Evolutionary conservation across 192 early-diverging fungal genomes (phyloP).

Genomic region (Rhizophagus clarus): DNA sequence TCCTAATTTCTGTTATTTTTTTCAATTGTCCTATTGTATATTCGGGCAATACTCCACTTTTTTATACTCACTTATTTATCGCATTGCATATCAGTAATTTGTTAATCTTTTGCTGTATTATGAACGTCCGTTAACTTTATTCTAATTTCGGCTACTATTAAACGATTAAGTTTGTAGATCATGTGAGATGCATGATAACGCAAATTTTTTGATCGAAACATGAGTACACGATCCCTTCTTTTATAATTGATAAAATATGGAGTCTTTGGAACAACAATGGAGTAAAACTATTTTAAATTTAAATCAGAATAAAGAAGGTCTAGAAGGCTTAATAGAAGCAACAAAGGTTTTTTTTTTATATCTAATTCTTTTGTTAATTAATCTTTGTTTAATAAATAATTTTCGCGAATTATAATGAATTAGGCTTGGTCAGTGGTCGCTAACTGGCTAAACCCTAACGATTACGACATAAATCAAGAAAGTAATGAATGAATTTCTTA

Average conservation of each 20-base stretch:
- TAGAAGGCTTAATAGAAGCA: neutral
- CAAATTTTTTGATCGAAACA: neutral
- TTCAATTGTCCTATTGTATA: neutral
- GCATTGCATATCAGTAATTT: neutral
- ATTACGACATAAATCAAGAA: neutral
- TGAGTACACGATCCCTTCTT: no score
- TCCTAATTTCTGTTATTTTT: neutral
- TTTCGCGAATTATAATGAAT: neutral
- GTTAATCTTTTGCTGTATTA: neutral
- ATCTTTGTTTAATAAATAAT: neutral
- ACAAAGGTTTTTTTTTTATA: neutral
- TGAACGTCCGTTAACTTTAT: no score
- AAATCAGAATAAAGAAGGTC: neutral
- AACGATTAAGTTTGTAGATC: neutral
- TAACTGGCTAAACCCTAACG: neutral
- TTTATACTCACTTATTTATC: neutral
- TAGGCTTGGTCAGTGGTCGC: neutral
- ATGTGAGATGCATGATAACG: neutral
- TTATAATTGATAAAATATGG: neutral
- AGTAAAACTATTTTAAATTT: neutral
- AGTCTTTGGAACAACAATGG: conserved; percentile 1
- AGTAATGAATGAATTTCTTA: neutral
- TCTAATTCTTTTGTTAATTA: neutral
- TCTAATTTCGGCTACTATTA: no score
- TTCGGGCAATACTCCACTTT: neutral